phyloP scores from a whole-genome alignment of 2,329 filamentous ascomycete genomes.

The Clarireedia paspali region DNA sequence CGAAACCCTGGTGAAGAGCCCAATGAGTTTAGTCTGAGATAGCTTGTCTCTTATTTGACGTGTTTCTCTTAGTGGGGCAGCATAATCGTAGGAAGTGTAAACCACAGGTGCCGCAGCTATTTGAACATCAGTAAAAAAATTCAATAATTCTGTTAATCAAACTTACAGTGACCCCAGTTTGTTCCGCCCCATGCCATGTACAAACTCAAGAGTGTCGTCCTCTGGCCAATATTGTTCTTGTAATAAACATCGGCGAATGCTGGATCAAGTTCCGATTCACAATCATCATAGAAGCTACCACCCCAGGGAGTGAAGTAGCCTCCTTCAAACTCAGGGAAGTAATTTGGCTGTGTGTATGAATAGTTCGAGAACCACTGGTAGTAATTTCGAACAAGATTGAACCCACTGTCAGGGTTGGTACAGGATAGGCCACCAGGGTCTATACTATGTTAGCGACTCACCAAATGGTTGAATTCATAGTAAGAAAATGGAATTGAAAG shows the following conservation, averaged over 20 bases:
- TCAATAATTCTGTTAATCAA: no score
- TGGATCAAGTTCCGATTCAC: conserved; percentile 36
- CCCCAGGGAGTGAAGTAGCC: conserved; percentile 48
- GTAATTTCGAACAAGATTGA: conserved; percentile 44
- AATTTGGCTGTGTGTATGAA: conserved; percentile 45
- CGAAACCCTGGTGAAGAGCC: conserved; percentile 45
- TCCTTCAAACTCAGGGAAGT: conserved; percentile 45
- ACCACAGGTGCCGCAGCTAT: conserved; percentile 39
- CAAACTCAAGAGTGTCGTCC: conserved; percentile 39
- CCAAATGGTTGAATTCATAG: no score
- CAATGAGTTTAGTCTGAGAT: conserved; percentile 46
- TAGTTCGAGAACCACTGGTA: conserved; percentile 51
- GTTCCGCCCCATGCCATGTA: conserved; percentile 50
- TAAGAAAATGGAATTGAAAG: neutral
- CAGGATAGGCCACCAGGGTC: conserved; percentile 41
- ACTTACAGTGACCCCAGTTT: conserved; percentile 44
- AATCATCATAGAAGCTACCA: conserved; percentile 43
- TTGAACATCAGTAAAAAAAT: neutral
- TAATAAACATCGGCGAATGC: conserved; percentile 48
- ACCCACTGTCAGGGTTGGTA: conserved; percentile 40
- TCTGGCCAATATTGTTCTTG: conserved; percentile 46
- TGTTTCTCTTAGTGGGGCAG: conserved; percentile 45
- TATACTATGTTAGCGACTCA: neutral
- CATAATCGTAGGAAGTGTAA: conserved; percentile 38
- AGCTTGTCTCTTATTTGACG: conserved; percentile 45